phyloP scores from a whole-genome alignment of 176 grass and related monocot species.

The Ensete ventricosum region DNA sequence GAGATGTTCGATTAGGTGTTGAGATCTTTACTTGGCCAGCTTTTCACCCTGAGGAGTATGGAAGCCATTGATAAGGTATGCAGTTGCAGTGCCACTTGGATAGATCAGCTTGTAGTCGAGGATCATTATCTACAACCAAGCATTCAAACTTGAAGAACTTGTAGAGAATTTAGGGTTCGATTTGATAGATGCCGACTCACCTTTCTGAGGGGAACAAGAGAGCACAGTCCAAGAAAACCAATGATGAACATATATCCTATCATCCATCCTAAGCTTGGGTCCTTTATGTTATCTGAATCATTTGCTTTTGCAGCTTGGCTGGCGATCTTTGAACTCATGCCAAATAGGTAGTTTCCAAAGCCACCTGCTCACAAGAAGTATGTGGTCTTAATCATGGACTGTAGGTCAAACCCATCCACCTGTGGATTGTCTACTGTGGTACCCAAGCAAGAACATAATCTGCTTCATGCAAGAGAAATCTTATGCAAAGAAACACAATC shows the following conservation, averaged over 20 bases:
- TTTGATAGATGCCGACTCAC: not conserved
- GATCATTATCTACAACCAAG: not conserved
- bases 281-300: not conserved
- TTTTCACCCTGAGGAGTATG: constrained; percentile 40
- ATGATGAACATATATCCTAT: not conserved
- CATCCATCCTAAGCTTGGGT: constrained; percentile 5
- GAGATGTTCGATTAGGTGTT: not conserved
- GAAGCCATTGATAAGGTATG: constrained; percentile 50
- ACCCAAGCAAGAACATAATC: too few relatives aligned
- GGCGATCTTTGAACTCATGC: not conserved
- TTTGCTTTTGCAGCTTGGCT: not conserved
- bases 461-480: too few relatives aligned
- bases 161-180: not conserved
- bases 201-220: not conserved
- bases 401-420: too few relatives aligned
- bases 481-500: too few relatives aligned
- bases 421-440: too few relatives aligned
- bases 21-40: constrained; percentile 35
- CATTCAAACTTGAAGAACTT: not conserved
- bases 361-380: not conserved
- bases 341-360: not conserved
- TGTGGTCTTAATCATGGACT: too few relatives aligned
- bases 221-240: constrained; percentile 1
- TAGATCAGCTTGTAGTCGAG: too few relatives aligned
- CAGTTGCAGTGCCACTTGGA: constrained; percentile 35